phyloP scores from a whole-genome alignment of 768 basidiomycete species.

The Chalciporus piperatus region DNA sequence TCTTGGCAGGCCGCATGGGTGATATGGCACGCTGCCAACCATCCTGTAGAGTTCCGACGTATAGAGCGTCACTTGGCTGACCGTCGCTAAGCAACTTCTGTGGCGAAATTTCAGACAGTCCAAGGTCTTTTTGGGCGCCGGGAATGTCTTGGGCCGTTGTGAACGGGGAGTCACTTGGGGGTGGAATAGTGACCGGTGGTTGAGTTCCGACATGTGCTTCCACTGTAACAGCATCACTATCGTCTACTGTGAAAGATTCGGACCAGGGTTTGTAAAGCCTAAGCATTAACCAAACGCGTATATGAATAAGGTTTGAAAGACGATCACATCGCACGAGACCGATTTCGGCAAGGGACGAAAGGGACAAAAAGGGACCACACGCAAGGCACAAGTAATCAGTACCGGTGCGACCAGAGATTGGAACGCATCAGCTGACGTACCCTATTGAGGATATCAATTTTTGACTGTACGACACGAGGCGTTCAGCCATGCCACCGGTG shows the following conservation, averaged over 20 bases:
- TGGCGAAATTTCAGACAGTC: conserved; percentile 54
- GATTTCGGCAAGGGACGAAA: conserved; percentile 19
- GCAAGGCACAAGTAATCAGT: conserved; percentile 28
- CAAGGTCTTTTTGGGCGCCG: conserved; percentile 26
- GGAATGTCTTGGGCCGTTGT: conserved; percentile 1
- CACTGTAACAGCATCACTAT: conserved; percentile 10
- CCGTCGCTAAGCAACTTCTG: conserved; percentile 16
- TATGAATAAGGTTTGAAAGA: conserved; percentile 20
- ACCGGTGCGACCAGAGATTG: conserved; percentile 13
- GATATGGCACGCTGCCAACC: conserved; percentile 29
- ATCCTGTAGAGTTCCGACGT: conserved; percentile 18
- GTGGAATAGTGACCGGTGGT: not conserved
- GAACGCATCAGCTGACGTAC: conserved; percentile 37
- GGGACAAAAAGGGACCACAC: conserved; percentile 5
- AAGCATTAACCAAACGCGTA: conserved; percentile 11
- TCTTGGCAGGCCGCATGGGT: conserved; percentile 43
- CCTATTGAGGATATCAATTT: conserved; percentile 41
- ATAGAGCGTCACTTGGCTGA: conserved; percentile 5
- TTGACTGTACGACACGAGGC: conserved; percentile 50
- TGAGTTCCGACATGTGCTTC: conserved; percentile 6
- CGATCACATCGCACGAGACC: conserved; percentile 22
- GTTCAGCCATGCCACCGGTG: conserved; percentile 41
- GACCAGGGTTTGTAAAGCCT: conserved; percentile 29
- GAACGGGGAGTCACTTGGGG: conserved; percentile 1
- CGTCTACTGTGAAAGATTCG: conserved; percentile 13